Evolutionary conservation across 805 yeast species (phyloP).

Genomic region (Candida tallmaniae): DNA sequence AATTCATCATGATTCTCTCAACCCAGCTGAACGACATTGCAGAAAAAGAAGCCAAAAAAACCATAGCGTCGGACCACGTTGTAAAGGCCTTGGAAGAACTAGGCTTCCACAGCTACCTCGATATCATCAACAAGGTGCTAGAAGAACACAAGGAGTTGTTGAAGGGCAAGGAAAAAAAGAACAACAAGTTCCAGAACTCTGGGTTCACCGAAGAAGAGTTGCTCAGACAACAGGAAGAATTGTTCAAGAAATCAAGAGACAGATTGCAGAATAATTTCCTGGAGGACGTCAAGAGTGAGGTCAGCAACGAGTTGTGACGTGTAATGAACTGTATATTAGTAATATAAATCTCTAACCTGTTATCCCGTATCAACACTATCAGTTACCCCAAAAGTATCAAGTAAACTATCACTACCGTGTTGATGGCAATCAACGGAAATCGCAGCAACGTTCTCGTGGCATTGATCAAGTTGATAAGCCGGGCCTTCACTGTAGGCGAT

Average conservation of each 20-base stretch:
- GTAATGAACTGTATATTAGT: too few species aligned
- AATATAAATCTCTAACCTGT: too few species aligned
- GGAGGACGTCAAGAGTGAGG: background rate
- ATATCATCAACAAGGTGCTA: constrained; percentile 72
- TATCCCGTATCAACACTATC: too few species aligned
- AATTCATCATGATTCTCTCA: constrained; percentile 89
- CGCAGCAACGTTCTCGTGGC: constrained; percentile 75
- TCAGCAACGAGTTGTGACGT: too few species aligned
- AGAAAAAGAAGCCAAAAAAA: constrained; percentile 91
- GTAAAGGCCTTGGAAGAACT: constrained; percentile 81
- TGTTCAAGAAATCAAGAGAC: constrained; percentile 75
- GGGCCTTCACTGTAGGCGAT: constrained; percentile 39
- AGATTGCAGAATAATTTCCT: constrained; percentile 39
- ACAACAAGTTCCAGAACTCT: constrained; percentile 87
- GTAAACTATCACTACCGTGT: constrained; percentile 61
- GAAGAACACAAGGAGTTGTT: constrained; percentile 83
- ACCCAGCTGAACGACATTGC: constrained; percentile 95
- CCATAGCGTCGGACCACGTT: constrained; percentile 95
- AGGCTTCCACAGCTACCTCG: constrained; percentile 83
- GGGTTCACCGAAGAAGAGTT: constrained; percentile 92
- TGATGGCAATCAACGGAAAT: constrained; percentile 66
- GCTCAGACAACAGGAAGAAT: constrained; percentile 85
- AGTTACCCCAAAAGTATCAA: constrained; percentile 12
- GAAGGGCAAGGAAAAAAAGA: constrained; percentile 85
- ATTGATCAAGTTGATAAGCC: constrained; percentile 60